Evolutionary conservation across 768 basidiomycete genomes (phyloP).

Genomic region (Termitomyces sp.): DNA sequence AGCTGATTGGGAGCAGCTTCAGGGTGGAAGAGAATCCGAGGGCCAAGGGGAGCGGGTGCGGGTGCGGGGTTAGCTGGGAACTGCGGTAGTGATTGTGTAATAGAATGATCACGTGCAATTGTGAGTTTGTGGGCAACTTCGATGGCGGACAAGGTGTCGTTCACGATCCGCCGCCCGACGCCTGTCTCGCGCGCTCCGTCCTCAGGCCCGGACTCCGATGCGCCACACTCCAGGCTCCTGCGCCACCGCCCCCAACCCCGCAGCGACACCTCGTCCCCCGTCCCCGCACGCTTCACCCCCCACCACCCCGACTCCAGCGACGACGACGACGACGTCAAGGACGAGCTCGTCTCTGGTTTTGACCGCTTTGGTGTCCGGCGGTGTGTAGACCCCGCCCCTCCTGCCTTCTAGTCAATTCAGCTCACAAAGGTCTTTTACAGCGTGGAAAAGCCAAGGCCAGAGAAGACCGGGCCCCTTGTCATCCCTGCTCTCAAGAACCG

Average conservation of each 20-base stretch:
- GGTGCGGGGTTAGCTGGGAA: conserved; percentile 97
- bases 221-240: conserved; percentile 53
- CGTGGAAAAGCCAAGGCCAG: conserved; percentile 38
- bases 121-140: conserved; percentile 6
- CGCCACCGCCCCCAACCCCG: conserved; percentile 42
- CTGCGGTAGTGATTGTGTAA: conserved; percentile 40
- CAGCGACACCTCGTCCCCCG: conserved; percentile 43
- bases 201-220: conserved; percentile 58
- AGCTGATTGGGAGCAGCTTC: conserved; percentile 93
- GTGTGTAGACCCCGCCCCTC: conserved; percentile 50
- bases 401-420: conserved; percentile 47
- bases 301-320: conserved; percentile 48
- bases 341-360: conserved; percentile 69
- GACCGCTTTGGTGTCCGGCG: conserved; percentile 75
- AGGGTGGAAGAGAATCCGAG: conserved; percentile 81
- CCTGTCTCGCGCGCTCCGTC: conserved; percentile 60
- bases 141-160: conserved; percentile 54
- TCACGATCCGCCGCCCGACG: conserved; percentile 78
- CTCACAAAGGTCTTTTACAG: conserved; percentile 62
- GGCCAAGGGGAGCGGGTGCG: conserved; percentile 85
- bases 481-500: conserved; percentile 84
- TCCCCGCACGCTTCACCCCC: conserved; percentile 15
- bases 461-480: conserved; percentile 59
- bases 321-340: conserved; percentile 58
- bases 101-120: conserved; percentile 8